These are phyloP conservation scores for Diaporthe aspalathi DNA, from an alignment of 2,329 filamentous ascomycete genomes.

Conservation along the genomic window DNA sequence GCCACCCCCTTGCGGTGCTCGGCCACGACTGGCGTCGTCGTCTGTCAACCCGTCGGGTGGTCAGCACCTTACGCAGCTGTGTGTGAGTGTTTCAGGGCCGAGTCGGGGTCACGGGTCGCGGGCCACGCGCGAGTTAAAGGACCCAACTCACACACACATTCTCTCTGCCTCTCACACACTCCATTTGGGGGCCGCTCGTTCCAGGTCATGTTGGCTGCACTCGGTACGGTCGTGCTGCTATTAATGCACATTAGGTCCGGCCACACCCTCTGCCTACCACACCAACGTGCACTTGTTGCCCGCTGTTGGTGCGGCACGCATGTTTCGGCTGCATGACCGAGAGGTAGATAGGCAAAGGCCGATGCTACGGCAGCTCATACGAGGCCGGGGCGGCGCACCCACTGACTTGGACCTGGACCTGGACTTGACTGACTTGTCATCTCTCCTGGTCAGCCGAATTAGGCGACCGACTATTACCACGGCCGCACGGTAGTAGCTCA, in stretches of 20 bases:
- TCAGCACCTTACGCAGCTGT: constrained; percentile 8
- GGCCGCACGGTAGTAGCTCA: constrained; percentile 18
- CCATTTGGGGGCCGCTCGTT: constrained; percentile 15
- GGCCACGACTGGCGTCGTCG: neutral
- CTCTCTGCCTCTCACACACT: neutral
- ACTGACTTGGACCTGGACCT: neutral
- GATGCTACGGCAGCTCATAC: neutral
- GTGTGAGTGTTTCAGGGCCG: constrained; percentile 6
- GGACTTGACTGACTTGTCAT: constrained; percentile 7
- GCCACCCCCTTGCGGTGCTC: constrained; percentile 20
- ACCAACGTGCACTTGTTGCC: constrained; percentile 2
- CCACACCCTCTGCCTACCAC: neutral
- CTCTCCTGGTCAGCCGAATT: constrained; percentile 3
- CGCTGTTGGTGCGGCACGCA: neutral
- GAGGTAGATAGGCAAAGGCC: neutral
- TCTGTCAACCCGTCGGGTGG: neutral
- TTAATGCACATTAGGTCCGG: constrained; percentile 8
- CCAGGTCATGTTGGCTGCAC: neutral
- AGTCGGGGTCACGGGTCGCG: constrained; percentile 11
- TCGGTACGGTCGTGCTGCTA: constrained; percentile 8
- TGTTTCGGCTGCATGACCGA: constrained; percentile 28
- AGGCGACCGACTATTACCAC: constrained; percentile 3
- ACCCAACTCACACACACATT: too few species aligned
- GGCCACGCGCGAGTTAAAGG: constrained; percentile 16
- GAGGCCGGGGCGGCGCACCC: neutral